Evolutionary conservation across 257 asterid species (phyloP).

Genomic region (Eustoma russellianum): DNA sequence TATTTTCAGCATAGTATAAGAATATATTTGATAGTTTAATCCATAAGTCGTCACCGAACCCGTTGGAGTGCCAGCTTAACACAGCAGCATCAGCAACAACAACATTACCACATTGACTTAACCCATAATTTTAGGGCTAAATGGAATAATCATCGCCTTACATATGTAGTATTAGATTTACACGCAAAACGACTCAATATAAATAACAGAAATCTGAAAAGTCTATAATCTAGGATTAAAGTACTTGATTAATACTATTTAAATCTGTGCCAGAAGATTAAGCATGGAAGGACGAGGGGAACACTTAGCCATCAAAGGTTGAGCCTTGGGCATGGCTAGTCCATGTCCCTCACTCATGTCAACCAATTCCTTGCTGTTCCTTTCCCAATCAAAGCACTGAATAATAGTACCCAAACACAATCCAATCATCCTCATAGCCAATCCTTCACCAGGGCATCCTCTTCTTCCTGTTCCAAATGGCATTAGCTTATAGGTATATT

Average conservation of each 20-base stretch:
- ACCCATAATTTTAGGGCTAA: too few relatives aligned
- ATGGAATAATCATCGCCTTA: too few relatives aligned
- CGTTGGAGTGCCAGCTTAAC: too few relatives aligned
- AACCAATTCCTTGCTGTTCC: constrained; percentile 11
- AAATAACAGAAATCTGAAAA: too few relatives aligned
- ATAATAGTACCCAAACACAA: constrained; percentile 35
- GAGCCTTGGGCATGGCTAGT: constrained; percentile 21
- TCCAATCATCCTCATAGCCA: constrained; percentile 50
- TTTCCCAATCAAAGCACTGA: constrained; percentile 63
- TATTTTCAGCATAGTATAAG: too few relatives aligned
- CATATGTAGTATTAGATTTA: too few relatives aligned
- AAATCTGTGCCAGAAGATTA: constrained; percentile 3
- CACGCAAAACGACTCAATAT: too few relatives aligned
- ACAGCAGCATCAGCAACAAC: constrained; percentile 24
- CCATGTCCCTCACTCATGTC: constrained; percentile 27
- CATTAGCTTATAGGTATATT: constrained; percentile 38
- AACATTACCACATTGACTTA: too few relatives aligned
- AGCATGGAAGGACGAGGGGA: constrained; percentile 3
- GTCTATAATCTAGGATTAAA: too few relatives aligned
- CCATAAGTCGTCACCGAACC: too few relatives aligned
- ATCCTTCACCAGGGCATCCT: constrained; percentile 57
- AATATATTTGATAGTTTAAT: too few relatives aligned
- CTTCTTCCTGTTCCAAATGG: constrained; percentile 62
- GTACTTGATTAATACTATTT: too few relatives aligned
- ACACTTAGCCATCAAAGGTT: constrained; percentile 21